Evolutionary conservation across 148 eudicot species (phyloP).

Genomic region (Selenicereus undatus): DNA sequence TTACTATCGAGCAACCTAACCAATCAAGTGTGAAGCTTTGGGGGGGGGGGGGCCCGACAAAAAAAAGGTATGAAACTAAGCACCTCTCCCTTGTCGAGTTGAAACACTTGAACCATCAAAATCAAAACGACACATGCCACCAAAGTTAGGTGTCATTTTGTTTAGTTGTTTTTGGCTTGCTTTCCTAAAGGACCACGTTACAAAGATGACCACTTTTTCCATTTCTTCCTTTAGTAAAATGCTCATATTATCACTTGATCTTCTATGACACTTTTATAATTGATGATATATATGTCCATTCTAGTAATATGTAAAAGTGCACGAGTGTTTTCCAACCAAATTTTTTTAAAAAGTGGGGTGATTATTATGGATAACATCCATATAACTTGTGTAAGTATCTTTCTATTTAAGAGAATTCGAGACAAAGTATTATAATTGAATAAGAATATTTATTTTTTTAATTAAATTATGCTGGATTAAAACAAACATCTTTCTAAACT

Average conservation of each 20-base stretch:
- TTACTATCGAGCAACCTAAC: too few relatives aligned
- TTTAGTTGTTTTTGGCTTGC: constrained; percentile 2
- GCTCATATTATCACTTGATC: neutral
- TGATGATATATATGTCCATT: constrained; percentile 1
- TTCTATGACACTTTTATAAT: neutral
- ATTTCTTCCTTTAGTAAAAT: constrained; percentile 3
- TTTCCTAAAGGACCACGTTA: neutral
- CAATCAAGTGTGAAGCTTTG: too few relatives aligned
- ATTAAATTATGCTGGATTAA: too few relatives aligned
- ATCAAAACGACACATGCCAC: neutral
- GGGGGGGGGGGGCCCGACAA: too few relatives aligned
- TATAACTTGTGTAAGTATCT: too few relatives aligned
- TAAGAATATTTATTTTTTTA: too few relatives aligned
- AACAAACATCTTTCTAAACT: too few relatives aligned
- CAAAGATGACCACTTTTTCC: neutral
- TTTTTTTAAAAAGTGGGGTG: neutral
- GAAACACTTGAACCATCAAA: neutral
- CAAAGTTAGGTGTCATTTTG: neutral
- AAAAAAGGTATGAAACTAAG: too few relatives aligned
- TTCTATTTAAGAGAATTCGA: too few relatives aligned
- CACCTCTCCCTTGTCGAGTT: neutral
- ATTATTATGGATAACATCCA: neutral
- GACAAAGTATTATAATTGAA: too few relatives aligned
- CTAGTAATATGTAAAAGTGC: neutral
- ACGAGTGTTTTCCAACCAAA: neutral